A percentile compares a stretch with the other conserved stretches of the same genome.
Conservation (phyloP, 306 rosid genomes). For the Ammopiptanthus mongolicus region DNA sequence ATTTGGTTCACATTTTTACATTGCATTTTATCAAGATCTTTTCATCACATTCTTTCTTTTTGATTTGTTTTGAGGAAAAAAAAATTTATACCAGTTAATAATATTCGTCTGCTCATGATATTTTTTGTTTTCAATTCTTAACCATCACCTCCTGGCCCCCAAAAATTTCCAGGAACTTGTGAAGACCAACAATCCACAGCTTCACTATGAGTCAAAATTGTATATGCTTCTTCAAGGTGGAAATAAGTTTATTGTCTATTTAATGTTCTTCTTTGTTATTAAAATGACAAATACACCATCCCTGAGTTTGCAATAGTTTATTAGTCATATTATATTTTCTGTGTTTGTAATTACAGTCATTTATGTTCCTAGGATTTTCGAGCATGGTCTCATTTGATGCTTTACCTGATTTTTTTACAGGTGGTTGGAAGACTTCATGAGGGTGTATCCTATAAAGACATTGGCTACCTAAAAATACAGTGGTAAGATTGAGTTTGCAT, state of each 20-base stretch:
- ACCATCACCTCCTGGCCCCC: neutral
- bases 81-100: neutral
- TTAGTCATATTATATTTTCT: too few species aligned
- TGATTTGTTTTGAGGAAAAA: neutral
- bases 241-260: conserved; percentile 45
- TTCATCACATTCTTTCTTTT: neutral
- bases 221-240: conserved; percentile 99
- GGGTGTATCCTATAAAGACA: too few species aligned
- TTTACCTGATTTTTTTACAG: too few species aligned
- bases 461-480: too few species aligned
- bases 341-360: too few species aligned
- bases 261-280: too few species aligned
- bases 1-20: neutral
- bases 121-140: conserved; percentile 7
- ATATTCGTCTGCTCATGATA: neutral
- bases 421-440: too few species aligned
- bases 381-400: too few species aligned
- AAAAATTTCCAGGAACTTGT: conserved; percentile 70
- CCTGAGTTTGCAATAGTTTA: too few species aligned
- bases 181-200: conserved; percentile 99
- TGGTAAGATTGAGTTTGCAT: too few species aligned
- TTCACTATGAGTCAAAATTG: conserved; percentile 95
- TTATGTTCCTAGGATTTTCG: too few species aligned
- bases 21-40: neutral
- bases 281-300: too few species aligned